These are phyloP conservation scores for Candida nonsorbophila DNA, from an alignment of 805 yeast species.

Conservation along the genomic window DNA sequence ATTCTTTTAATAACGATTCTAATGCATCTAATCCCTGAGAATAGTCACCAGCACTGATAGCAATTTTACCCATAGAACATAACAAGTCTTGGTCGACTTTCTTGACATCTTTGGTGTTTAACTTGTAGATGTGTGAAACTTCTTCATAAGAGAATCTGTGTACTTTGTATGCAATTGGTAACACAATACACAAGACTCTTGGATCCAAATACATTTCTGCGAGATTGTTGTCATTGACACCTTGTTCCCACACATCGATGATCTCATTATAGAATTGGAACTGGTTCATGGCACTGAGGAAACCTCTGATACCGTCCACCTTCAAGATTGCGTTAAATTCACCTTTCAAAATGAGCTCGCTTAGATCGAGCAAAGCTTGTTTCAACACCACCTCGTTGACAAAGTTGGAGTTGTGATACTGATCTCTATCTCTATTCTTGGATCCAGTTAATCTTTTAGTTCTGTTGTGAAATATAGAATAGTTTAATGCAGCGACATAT, in stretches of 20 bases:
- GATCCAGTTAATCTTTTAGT: constrained; percentile 24
- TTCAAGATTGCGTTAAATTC: constrained; percentile 21
- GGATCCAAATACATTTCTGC: constrained; percentile 52
- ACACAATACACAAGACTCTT: constrained; percentile 60
- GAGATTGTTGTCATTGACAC: constrained; percentile 39
- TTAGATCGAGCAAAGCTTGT: constrained; percentile 25
- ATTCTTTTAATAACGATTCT: constrained; percentile 51
- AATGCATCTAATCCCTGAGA: constrained; percentile 61
- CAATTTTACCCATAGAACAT: constrained; percentile 70
- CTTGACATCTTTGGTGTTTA: constrained; percentile 25
- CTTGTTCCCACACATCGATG: constrained; percentile 64
- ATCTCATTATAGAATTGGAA: constrained; percentile 58
- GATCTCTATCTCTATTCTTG: constrained; percentile 35
- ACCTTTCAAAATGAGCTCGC: constrained; percentile 23
- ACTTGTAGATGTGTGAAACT: constrained; percentile 50
- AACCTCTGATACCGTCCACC: constrained; percentile 16
- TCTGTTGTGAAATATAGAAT: constrained; percentile 24
- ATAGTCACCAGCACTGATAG: constrained; percentile 59
- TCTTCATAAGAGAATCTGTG: constrained; percentile 60
- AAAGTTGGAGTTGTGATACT: constrained; percentile 16
- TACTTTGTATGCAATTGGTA: constrained; percentile 60
- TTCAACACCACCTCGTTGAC: constrained; percentile 26
- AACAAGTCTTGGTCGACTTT: constrained; percentile 44
- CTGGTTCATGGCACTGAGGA: constrained; percentile 40
- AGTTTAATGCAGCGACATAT: constrained; percentile 17